phyloP scores from a whole-genome alignment of 306 rosid genomes.

The Acacia crassicarpa region DNA sequence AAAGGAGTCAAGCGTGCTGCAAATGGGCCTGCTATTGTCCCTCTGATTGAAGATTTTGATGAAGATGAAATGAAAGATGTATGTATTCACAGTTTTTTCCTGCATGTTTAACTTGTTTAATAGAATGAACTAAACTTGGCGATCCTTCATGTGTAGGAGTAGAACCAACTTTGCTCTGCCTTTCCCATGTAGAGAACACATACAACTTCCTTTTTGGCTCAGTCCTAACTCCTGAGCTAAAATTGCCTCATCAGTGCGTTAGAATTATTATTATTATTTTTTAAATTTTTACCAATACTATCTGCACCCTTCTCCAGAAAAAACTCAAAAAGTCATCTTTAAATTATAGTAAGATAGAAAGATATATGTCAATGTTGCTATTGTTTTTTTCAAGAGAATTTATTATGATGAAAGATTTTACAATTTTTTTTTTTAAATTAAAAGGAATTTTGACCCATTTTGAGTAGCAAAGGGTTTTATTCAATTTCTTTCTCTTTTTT shows the following conservation, averaged over 20 bases:
- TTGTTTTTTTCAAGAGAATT: background rate
- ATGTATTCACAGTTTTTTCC: conserved; percentile 26
- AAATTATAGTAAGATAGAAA: background rate
- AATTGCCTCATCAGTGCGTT: background rate
- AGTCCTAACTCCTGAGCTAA: background rate
- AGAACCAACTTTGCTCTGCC: conserved; percentile 12
- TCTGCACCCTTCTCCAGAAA: background rate
- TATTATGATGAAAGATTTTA: background rate
- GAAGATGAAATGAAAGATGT: conserved; percentile 78
- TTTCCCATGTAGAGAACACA: conserved; percentile 5
- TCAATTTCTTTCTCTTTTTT: background rate
- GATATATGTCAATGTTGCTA: background rate
- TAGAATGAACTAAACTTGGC: conserved; percentile 12
- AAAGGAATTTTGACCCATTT: background rate
- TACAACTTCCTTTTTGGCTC: background rate
- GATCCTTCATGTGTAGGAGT: conserved; percentile 6
- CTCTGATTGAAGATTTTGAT: conserved; percentile 77
- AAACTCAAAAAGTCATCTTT: conserved; percentile 5
- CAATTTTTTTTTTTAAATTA: background rate
- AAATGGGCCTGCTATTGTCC: conserved; percentile 51
- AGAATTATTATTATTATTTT: too few species aligned
- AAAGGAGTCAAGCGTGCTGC: conserved; percentile 61
- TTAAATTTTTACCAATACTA: too few species aligned
- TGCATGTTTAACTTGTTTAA: conserved; percentile 6
- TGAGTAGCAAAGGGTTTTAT: background rate